Percentiles rank a stretch among this genome's conserved stretches.
phyloP scores from a whole-genome alignment of 177 flowering plant species.

The Vitis hybrid region DNA sequence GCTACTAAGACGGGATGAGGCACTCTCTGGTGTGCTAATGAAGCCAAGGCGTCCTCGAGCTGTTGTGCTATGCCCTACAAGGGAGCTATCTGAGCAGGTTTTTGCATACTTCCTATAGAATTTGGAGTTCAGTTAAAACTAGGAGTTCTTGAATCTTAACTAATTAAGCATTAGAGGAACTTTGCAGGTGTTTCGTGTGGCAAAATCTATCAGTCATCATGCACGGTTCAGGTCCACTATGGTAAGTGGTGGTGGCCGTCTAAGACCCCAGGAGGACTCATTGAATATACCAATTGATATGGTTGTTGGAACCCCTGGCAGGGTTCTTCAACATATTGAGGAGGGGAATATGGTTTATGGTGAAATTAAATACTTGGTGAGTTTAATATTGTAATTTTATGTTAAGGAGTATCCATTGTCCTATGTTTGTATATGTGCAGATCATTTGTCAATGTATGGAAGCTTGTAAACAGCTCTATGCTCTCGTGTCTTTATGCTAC shows the following conservation, averaged over 20 bases:
- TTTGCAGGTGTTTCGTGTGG: slow-evolving; percentile 82
- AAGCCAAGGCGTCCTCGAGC: slow-evolving; percentile 97
- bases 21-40: slow-evolving; percentile 59
- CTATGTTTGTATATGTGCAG: background rate
- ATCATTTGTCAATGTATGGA: background rate
- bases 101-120: slow-evolving; percentile 7
- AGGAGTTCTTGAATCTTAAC: background rate
- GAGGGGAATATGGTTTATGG: slow-evolving; percentile 95
- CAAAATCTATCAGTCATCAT: slow-evolving; percentile 94
- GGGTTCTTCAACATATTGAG: slow-evolving; percentile 95
- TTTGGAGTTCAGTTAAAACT: background rate
- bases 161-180: background rate
- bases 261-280: slow-evolving; percentile 90
- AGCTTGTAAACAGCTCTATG: background rate
- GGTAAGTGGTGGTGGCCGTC: slow-evolving; percentile 95
- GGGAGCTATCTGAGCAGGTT: slow-evolving; percentile 97
- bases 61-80: slow-evolving; percentile 89
- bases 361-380: slow-evolving; percentile 88
- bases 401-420: background rate
- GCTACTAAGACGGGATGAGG: slow-evolving; percentile 84
- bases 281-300: slow-evolving; percentile 81
- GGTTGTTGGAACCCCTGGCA: slow-evolving; percentile 98
- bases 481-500: background rate
- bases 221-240: slow-evolving; percentile 91
- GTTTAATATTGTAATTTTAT: slow-evolving; percentile 8